Conservation (phyloP, 768 basidiomycete species). For the Amanita thiersii region DNA sequence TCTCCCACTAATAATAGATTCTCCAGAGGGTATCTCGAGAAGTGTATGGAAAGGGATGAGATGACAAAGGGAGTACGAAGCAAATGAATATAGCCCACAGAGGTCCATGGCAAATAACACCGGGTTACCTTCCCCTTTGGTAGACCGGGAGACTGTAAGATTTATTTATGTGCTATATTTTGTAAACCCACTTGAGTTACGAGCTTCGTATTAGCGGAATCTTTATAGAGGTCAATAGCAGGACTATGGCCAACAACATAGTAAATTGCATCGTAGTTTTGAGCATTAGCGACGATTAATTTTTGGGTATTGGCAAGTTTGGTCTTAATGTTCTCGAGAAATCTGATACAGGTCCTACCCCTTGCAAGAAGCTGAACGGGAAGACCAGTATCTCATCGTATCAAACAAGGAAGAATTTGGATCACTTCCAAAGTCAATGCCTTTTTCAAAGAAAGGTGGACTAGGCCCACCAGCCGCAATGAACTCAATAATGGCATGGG, state of each 20-base stretch:
- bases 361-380: slow-evolving; percentile 34
- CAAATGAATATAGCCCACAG: slow-evolving; percentile 33
- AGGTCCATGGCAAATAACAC: slow-evolving; percentile 78
- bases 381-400: not conserved
- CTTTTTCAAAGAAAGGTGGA: slow-evolving; percentile 57
- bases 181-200: slow-evolving; percentile 18
- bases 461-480: slow-evolving; percentile 57
- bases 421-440: slow-evolving; percentile 39
- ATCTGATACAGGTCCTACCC: slow-evolving; percentile 47
- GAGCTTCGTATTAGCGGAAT: slow-evolving; percentile 18
- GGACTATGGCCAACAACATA: slow-evolving; percentile 80
- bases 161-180: not conserved
- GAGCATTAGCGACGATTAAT: slow-evolving; percentile 46
- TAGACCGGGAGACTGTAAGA: slow-evolving; percentile 41
- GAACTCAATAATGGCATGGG: slow-evolving; percentile 47
- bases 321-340: slow-evolving; percentile 42
- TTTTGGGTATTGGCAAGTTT: slow-evolving; percentile 52
- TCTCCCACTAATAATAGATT: slow-evolving; percentile 58
- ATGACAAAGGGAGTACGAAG: slow-evolving; percentile 1
- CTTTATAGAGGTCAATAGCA: slow-evolving; percentile 42
- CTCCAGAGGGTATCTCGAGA: slow-evolving; percentile 43
- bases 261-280: slow-evolving; percentile 68
- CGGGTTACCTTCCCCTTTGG: slow-evolving; percentile 52
- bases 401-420: not conserved
- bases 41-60: slow-evolving; percentile 32